Evolutionary conservation across 2,329 filamentous ascomycete species (phyloP).

Genomic region (Colletotrichum sublineola): DNA sequence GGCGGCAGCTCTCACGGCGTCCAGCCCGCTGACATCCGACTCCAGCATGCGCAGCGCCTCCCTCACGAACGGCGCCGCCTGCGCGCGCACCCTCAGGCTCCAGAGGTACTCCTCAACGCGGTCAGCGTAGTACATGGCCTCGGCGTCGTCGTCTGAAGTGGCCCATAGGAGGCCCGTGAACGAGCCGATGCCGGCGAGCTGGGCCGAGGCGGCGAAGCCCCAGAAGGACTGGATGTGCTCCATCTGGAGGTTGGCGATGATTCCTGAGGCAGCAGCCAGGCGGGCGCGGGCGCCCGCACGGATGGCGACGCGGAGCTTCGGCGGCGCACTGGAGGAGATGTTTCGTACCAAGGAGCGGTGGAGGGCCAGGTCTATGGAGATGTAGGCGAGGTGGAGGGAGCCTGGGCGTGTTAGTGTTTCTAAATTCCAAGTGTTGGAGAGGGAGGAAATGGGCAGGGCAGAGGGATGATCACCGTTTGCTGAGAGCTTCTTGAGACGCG

Average conservation of each 20-base stretch:
- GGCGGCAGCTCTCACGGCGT: slow-evolving; percentile 36
- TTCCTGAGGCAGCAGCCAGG: slow-evolving; percentile 55
- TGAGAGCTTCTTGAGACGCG: slow-evolving; percentile 56
- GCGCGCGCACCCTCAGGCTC: slow-evolving; percentile 57
- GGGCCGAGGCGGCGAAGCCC: slow-evolving; percentile 60
- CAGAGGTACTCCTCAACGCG: slow-evolving; percentile 57
- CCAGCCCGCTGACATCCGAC: slow-evolving; percentile 42
- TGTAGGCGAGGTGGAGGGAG: slow-evolving; percentile 64
- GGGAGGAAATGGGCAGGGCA: too few species aligned
- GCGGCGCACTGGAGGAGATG: slow-evolving; percentile 51
- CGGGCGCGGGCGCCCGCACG: slow-evolving; percentile 56
- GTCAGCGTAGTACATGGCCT: slow-evolving; percentile 56
- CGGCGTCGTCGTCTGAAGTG: slow-evolving; percentile 53
- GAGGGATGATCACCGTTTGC: slow-evolving; percentile 46
- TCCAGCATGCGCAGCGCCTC: slow-evolving; percentile 57
- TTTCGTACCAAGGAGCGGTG: slow-evolving; percentile 64
- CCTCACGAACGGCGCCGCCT: slow-evolving; percentile 55
- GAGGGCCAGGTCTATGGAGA: slow-evolving; percentile 64
- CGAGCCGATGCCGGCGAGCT: slow-evolving; percentile 58
- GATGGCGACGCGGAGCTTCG: slow-evolving; percentile 49
- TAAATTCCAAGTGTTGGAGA: slow-evolving; percentile 23
- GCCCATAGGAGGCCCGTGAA: slow-evolving; percentile 58
- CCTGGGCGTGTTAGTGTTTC: slow-evolving; percentile 50
- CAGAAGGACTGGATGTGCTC: slow-evolving; percentile 62
- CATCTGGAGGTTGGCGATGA: slow-evolving; percentile 58